Conservation (phyloP, 768 basidiomycete genomes). For the Filobasidium floriforme region DNA sequence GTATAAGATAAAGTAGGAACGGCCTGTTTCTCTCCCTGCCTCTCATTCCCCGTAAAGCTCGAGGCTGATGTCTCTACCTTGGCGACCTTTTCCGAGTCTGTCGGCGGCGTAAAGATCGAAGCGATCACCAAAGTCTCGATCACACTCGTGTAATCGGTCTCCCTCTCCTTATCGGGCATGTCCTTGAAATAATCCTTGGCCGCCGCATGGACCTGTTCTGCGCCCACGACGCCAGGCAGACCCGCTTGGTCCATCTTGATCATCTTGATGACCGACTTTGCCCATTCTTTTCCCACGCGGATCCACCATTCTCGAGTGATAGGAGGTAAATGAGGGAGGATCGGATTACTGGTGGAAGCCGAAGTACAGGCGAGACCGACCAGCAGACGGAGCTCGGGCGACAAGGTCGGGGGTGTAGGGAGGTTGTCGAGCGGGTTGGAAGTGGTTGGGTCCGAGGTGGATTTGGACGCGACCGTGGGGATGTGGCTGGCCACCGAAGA, state of each 20-base stretch:
- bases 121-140: slow-evolving; percentile 12
- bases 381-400: slow-evolving; percentile 7
- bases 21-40: slow-evolving; percentile 15
- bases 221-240: background rate
- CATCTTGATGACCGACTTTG: background rate
- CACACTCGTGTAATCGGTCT: slow-evolving; percentile 19
- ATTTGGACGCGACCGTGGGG: no score
- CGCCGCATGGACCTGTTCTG: slow-evolving; percentile 2
- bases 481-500: no score
- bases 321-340: background rate
- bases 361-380: slow-evolving; percentile 11
- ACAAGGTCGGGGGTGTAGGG: slow-evolving; percentile 6
- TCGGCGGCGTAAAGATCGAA: slow-evolving; percentile 17
- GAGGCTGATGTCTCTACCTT: background rate
- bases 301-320: background rate
- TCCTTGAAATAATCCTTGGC: slow-evolving; percentile 11
- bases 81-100: slow-evolving; percentile 9
- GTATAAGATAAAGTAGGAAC: slow-evolving; percentile 35
- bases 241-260: slow-evolving; percentile 8
- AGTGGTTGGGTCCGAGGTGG: background rate
- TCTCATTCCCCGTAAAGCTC: no score
- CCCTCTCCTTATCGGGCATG: slow-evolving; percentile 10
- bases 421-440: slow-evolving; percentile 6
- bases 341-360: background rate
- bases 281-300: slow-evolving; percentile 8